phyloP scores from a whole-genome alignment of 2,329 filamentous ascomycete species.

The Apiospora aurea region DNA sequence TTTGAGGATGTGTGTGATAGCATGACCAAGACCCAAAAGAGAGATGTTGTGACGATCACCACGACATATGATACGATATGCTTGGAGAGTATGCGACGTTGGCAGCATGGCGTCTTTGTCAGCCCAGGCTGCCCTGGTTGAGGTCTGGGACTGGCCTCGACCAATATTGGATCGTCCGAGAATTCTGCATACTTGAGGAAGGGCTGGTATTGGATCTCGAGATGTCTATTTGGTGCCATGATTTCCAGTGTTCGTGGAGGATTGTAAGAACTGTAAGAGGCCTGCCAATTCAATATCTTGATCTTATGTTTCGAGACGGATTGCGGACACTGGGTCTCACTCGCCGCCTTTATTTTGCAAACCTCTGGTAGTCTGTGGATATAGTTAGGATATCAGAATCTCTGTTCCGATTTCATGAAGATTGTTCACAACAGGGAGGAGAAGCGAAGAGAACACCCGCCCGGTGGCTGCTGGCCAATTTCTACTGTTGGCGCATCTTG shows the following conservation, averaged over 20 bases:
- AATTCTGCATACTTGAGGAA: conserved; percentile 20
- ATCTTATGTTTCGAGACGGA: background rate
- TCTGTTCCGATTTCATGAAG: background rate
- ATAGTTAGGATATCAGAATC: background rate
- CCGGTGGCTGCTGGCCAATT: background rate
- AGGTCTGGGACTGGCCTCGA: background rate
- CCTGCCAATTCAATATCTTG: too few species aligned
- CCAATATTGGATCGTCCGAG: conserved; percentile 10
- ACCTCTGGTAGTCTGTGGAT: too few species aligned
- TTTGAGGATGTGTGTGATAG: conserved; percentile 27
- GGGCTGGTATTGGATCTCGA: conserved; percentile 7
- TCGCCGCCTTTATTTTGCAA: background rate
- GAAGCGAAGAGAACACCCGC: background rate
- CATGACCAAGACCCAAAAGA: conserved; percentile 34
- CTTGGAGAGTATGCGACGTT: background rate
- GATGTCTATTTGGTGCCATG: background rate
- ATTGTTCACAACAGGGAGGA: background rate
- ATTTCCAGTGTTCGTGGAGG: background rate
- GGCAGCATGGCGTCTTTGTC: background rate
- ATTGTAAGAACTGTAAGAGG: background rate
- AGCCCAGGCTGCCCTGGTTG: background rate
- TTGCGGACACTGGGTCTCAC: background rate
- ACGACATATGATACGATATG: conserved; percentile 28
- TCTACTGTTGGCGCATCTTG: background rate
- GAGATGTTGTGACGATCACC: conserved; percentile 33